Conservation (phyloP, 2,329 filamentous ascomycete species). For the Penicillium brasilianum region DNA sequence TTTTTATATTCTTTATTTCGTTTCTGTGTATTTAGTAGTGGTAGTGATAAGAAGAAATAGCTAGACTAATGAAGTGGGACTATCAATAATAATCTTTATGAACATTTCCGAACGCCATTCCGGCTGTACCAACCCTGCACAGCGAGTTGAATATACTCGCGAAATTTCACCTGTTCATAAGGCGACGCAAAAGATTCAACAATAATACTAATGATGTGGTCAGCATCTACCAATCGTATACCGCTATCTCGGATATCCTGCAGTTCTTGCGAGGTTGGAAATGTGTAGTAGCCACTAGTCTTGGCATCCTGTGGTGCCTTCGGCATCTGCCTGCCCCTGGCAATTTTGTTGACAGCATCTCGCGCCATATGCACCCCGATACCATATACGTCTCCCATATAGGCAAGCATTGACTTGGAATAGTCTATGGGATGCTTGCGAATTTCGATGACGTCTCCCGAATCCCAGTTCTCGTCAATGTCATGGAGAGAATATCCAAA, state of each 20-base stretch:
- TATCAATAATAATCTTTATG: background rate
- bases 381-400: constrained; percentile 1
- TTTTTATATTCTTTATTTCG: no score
- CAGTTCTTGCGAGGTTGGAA: constrained; percentile 2
- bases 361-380: background rate
- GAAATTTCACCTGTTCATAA: background rate
- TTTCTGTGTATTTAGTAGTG: no score
- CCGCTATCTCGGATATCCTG: constrained; percentile 3
- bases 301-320: constrained; percentile 5
- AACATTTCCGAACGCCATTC: background rate
- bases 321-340: background rate
- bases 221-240: constrained; percentile 6
- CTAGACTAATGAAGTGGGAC: background rate
- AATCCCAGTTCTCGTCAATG: constrained; percentile 13
- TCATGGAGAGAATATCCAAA: constrained; percentile 12
- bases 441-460: constrained; percentile 4
- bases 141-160: constrained; percentile 1
- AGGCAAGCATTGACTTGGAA: constrained; percentile 6
- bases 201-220: background rate
- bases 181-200: constrained; percentile 2
- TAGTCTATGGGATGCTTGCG: constrained; percentile 6
- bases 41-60: background rate
- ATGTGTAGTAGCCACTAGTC: constrained; percentile 6
- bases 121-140: constrained; percentile 7
- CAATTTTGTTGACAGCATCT: background rate